A percentile compares a stretch with the other conserved stretches of the same genome.
phyloP scores from a whole-genome alignment of 2,329 filamentous ascomycete genomes.

The Sordariomycetes sp. region DNA sequence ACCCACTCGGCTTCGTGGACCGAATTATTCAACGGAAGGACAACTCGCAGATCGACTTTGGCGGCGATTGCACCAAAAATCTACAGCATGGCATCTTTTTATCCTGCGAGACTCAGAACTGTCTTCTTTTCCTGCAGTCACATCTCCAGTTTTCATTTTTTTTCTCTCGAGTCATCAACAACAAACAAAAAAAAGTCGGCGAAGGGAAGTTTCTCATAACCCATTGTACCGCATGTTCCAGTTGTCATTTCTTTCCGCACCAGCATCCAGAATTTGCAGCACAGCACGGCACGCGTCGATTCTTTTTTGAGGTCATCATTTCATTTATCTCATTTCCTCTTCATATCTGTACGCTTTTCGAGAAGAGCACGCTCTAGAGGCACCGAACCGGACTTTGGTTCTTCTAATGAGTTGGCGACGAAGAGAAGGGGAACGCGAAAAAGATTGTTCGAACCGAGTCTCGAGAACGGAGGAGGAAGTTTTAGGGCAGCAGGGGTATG shows the following conservation, averaged over 20 bases:
- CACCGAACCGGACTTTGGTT: conserved; percentile 1
- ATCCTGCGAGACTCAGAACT: conserved; percentile 7
- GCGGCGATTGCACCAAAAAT: conserved; percentile 16
- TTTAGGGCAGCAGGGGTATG: not conserved
- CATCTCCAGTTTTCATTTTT: conserved; percentile 13
- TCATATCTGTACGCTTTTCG: conserved; percentile 1
- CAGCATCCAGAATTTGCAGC: conserved; percentile 6
- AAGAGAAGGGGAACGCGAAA: not conserved
- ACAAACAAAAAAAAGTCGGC: conserved; percentile 20
- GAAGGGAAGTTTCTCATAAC: conserved; percentile 23
- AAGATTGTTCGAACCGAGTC: not conserved
- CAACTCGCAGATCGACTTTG: conserved; percentile 17
- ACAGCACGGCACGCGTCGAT: conserved; percentile 5
- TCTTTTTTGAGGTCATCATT: not conserved
- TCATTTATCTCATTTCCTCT: conserved; percentile 2
- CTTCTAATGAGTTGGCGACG: not conserved
- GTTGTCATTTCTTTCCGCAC: conserved; percentile 12
- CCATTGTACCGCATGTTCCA: conserved; percentile 11
- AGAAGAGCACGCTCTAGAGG: not conserved
- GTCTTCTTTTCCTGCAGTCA: conserved; percentile 13
- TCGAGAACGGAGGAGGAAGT: not conserved
- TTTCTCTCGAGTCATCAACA: conserved; percentile 16
- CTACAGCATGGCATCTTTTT: conserved; percentile 32
- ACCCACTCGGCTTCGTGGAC: not conserved
- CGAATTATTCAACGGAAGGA: conserved; percentile 6